These are phyloP conservation scores for Phytophthora rubi DNA, from an alignment of 352 stramenopile species.

Conservation along the genomic window DNA sequence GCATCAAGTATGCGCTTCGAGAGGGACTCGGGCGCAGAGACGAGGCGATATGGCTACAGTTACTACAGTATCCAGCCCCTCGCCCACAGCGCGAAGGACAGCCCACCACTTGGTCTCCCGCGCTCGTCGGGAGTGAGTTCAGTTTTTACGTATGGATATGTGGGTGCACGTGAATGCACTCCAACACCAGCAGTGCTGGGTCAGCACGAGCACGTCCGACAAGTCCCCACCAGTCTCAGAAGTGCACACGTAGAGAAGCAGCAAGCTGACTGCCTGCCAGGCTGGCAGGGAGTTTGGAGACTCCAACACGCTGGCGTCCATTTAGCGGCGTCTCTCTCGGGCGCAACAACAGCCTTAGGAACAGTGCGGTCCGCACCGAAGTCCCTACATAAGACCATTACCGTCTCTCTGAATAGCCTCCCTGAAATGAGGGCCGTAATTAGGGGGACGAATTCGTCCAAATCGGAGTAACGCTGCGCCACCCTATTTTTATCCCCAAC, in stretches of 20 bases:
- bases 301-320: background rate
- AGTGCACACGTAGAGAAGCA: background rate
- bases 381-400: no score
- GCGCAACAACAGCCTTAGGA: no score
- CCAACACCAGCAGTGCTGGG: no score
- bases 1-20: slow-evolving; percentile 13
- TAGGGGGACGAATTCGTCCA: background rate
- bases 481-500: background rate
- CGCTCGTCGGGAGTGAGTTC: background rate
- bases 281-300: background rate
- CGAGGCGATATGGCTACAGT: slow-evolving; percentile 7
- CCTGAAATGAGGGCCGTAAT: no score
- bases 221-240: background rate
- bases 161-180: background rate
- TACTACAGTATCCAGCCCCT: background rate
- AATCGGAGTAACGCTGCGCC: background rate
- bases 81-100: background rate
- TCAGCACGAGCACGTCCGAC: background rate
- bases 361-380: no score
- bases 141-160: background rate
- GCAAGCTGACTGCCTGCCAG: no score
- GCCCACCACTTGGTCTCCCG: background rate
- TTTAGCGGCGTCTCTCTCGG: background rate
- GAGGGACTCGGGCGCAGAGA: slow-evolving; percentile 6
- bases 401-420: no score